A percentile compares a stretch with the other conserved stretches of the same genome.
phyloP scores from a whole-genome alignment of 1,284 basidiomycete species.

The Boletus chippewaensis region DNA sequence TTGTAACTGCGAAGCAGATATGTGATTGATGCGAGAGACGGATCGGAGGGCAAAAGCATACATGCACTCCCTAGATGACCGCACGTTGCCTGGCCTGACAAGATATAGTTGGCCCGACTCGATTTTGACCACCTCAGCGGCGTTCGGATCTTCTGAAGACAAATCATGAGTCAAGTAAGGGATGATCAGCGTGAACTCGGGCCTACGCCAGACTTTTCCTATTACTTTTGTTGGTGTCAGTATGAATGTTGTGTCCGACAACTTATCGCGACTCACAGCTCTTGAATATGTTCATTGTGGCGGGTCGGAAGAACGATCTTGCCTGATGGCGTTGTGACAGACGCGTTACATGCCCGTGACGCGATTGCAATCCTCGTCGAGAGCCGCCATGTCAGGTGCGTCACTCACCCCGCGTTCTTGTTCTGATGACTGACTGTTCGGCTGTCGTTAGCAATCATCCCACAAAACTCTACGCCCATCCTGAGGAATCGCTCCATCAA shows the following conservation, averaged over 20 bases:
- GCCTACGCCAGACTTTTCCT: conserved; percentile 92
- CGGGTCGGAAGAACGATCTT: conserved; percentile 15
- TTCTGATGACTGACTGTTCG: not conserved
- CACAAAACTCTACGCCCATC: conserved; percentile 12
- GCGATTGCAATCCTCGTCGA: not conserved
- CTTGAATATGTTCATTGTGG: conserved; percentile 71
- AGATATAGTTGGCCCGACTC: conserved; percentile 90
- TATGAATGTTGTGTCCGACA: conserved; percentile 7
- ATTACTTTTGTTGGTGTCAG: conserved; percentile 54
- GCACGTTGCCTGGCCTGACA: conserved; percentile 84
- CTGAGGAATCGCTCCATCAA: conserved; percentile 12
- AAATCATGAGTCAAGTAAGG: conserved; percentile 18
- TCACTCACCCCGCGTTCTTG: not conserved
- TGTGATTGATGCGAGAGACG: conserved; percentile 3
- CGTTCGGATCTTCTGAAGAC: conserved; percentile 69
- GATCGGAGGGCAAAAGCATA: conserved; percentile 38
- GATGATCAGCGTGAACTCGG: conserved; percentile 9
- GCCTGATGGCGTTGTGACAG: conserved; percentile 21
- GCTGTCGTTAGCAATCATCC: conserved; percentile 1
- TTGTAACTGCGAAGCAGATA: conserved; percentile 62
- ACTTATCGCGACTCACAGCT: conserved; percentile 55
- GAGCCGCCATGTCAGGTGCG: conserved; percentile 21
- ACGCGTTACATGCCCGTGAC: conserved; percentile 28
- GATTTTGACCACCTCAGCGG: conserved; percentile 91
- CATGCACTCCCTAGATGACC: conserved; percentile 97